Conservation (phyloP, 164 flowering plant species). For the Echeveria elegans region DNA sequence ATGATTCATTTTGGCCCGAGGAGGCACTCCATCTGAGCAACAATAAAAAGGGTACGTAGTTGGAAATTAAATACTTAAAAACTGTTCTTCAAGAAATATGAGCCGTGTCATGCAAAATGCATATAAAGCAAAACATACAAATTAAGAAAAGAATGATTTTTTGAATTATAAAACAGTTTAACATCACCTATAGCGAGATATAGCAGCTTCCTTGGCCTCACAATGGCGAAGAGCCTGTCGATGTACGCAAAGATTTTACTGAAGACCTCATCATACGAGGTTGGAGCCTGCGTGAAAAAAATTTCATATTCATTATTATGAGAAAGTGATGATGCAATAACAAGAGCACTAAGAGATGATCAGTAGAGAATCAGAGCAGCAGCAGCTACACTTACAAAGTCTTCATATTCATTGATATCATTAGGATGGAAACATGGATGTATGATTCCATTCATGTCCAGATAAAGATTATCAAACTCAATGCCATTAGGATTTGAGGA, state of each 20-base stretch:
- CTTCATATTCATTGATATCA: slow-evolving; percentile 4
- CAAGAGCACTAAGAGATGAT: background rate
- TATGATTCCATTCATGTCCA: slow-evolving; percentile 54
- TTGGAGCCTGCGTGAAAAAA: background rate
- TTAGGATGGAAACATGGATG: slow-evolving; percentile 60
- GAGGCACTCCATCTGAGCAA: slow-evolving; percentile 50
- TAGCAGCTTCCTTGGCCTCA: slow-evolving; percentile 45
- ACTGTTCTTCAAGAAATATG: background rate
- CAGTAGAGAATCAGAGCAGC: background rate
- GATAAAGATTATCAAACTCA: slow-evolving; percentile 50
- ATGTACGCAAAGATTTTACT: slow-evolving; percentile 29
- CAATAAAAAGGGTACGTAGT: background rate
- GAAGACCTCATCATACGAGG: background rate
- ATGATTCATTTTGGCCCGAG: slow-evolving; percentile 56
- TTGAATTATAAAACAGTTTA: too few relatives aligned
- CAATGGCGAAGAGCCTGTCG: slow-evolving; percentile 34
- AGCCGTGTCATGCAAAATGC: too few relatives aligned
- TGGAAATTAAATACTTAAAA: background rate
- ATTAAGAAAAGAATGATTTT: too few relatives aligned
- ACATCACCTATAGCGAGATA: slow-evolving; percentile 53
- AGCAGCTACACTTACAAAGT: background rate
- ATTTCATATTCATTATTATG: too few relatives aligned
- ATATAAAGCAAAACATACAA: too few relatives aligned
- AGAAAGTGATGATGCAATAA: too few relatives aligned
- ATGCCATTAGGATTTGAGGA: slow-evolving; percentile 32